A percentile compares a stretch with the other conserved stretches of the same genome.
Evolutionary conservation across 2,329 filamentous ascomycete genomes (phyloP).

Genomic region (Epichloe bromicola): DNA sequence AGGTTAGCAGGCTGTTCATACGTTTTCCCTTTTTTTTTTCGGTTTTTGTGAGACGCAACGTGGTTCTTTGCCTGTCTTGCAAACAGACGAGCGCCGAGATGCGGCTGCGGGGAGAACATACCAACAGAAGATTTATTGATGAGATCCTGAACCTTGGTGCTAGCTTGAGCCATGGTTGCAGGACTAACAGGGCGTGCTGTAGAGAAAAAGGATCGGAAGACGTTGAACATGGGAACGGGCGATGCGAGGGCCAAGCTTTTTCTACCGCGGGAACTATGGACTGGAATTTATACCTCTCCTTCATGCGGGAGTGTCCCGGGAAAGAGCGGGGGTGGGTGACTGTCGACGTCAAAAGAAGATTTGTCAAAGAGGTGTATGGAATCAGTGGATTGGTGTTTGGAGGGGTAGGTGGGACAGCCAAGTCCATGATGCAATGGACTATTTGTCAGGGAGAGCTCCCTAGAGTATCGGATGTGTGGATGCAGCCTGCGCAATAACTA

Average conservation of each 20-base stretch:
- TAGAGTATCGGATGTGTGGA: too few relatives aligned
- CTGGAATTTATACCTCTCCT: neutral
- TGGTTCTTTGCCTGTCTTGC: neutral
- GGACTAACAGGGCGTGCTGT: slow-evolving; percentile 32
- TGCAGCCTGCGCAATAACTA: too few relatives aligned
- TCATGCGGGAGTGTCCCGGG: neutral
- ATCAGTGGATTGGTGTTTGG: slow-evolving; percentile 1
- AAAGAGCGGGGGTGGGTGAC: neutral
- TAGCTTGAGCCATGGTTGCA: slow-evolving; percentile 68
- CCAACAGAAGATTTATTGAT: slow-evolving; percentile 83
- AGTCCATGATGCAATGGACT: slow-evolving; percentile 2
- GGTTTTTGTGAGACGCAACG: too few relatives aligned
- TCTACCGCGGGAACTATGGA: neutral
- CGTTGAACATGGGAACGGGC: slow-evolving; percentile 35
- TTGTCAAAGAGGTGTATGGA: neutral
- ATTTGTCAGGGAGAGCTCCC: too few relatives aligned
- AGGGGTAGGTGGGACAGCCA: neutral
- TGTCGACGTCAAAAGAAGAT: neutral
- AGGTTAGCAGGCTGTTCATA: neutral
- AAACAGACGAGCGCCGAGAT: too few relatives aligned
- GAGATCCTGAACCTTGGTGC: slow-evolving; percentile 69
- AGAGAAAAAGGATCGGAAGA: slow-evolving; percentile 61
- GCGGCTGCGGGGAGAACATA: slow-evolving; percentile 26
- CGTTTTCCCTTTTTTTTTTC: neutral
- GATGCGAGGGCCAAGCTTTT: neutral